Percentiles rank a stretch among this genome's conserved stretches.
These are phyloP conservation scores for Limnanthes douglasii DNA, from an alignment of 345 rosid species.

Conservation along the genomic window DNA sequence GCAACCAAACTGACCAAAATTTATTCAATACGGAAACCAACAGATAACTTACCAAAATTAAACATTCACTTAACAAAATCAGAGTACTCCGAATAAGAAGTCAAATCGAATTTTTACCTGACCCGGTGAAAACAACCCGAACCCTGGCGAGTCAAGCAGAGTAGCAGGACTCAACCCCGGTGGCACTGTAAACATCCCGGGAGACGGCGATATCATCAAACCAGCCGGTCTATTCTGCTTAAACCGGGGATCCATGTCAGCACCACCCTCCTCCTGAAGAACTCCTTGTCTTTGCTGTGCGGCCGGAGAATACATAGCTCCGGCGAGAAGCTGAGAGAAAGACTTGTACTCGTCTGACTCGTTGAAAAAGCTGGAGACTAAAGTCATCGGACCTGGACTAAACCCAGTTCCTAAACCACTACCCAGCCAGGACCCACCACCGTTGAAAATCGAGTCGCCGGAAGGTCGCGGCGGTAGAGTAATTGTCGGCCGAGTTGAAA, in stretches of 20 bases:
- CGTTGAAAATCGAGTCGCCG: constrained; percentile 23
- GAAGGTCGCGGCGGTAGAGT: constrained; percentile 44
- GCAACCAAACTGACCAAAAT: background rate
- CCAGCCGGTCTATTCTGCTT: constrained; percentile 32
- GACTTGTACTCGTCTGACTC: constrained; percentile 56
- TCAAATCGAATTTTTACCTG: constrained; percentile 22
- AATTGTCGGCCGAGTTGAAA: constrained; percentile 31
- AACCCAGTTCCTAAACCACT: constrained; percentile 23
- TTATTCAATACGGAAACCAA: no score
- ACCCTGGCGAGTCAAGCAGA: constrained; percentile 54
- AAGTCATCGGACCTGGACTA: constrained; percentile 90
- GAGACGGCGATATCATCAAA: constrained; percentile 27
- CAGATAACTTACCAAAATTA: no score
- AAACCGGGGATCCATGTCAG: constrained; percentile 22
- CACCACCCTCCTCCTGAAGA: constrained; percentile 12
- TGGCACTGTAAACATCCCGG: constrained; percentile 32
- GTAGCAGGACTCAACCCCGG: constrained; percentile 37
- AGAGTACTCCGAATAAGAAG: background rate
- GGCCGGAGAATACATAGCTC: constrained; percentile 59
- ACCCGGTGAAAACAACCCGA: constrained; percentile 51
- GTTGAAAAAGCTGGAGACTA: constrained; percentile 56
- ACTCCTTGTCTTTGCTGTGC: constrained; percentile 12
- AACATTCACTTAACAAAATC: no score
- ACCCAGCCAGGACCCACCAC: constrained; percentile 8
- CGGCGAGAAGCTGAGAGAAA: constrained; percentile 76